phyloP scores from a whole-genome alignment of 2,329 filamentous ascomycete genomes.

The Colletotrichum cordylinicola region DNA sequence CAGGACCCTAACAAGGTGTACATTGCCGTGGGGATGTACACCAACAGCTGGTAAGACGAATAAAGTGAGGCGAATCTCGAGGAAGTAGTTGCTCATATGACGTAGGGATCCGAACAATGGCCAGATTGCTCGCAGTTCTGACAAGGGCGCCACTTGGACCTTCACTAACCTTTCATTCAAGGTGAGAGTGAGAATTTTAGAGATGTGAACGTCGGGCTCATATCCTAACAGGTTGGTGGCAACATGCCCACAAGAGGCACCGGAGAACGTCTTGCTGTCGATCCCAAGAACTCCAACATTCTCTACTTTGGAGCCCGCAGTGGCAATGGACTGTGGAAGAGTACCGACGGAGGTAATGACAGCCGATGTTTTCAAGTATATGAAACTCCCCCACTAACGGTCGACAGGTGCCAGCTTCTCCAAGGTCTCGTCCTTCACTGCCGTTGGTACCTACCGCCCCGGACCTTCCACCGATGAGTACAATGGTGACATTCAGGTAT shows the following conservation, averaged over 20 bases:
- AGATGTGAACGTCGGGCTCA: background rate
- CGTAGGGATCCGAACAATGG: constrained; percentile 58
- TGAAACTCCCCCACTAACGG: constrained; percentile 43
- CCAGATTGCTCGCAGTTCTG: constrained; percentile 59
- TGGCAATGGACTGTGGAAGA: constrained; percentile 65
- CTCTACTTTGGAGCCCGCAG: constrained; percentile 65
- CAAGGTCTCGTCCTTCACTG: constrained; percentile 60
- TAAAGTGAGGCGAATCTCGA: background rate
- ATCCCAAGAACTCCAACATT: constrained; percentile 62
- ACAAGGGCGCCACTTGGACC: constrained; percentile 58
- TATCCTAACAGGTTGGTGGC: constrained; percentile 47
- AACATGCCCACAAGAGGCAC: constrained; percentile 67
- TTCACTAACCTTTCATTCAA: constrained; percentile 60
- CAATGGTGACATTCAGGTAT: constrained; percentile 45
- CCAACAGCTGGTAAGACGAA: constrained; percentile 52
- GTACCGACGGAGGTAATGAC: constrained; percentile 55
- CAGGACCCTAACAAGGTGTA: constrained; percentile 58
- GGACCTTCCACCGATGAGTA: constrained; percentile 48
- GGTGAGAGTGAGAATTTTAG: background rate
- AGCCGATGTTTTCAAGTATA: constrained; percentile 52
- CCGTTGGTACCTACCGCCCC: constrained; percentile 54
- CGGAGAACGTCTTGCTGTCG: constrained; percentile 64
- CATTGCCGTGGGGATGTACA: constrained; percentile 62
- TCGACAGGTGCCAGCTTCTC: constrained; percentile 52
- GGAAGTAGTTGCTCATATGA: background rate